Conservation (phyloP, 2,329 filamentous ascomycete species). For the Diaporthe caulivora region DNA sequence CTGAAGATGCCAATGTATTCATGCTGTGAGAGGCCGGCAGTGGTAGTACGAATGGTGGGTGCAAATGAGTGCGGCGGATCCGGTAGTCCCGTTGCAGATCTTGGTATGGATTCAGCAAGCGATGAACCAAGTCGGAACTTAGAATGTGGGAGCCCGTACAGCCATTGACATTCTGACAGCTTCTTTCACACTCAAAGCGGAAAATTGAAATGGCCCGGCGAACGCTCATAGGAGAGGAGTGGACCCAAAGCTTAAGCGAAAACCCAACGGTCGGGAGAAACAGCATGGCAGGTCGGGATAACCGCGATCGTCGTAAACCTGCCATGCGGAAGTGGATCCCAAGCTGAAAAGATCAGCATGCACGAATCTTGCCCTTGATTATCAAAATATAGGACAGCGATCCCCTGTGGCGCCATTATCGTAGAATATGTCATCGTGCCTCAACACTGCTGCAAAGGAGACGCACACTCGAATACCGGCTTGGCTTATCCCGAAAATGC, state of each 20-base stretch:
- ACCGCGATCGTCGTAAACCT: slow-evolving; percentile 10
- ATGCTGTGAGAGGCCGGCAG: not conserved
- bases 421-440: slow-evolving; percentile 9
- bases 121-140: slow-evolving; percentile 11
- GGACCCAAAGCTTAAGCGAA: slow-evolving; percentile 19
- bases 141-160: slow-evolving; percentile 10
- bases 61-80: slow-evolving; percentile 15
- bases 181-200: not conserved
- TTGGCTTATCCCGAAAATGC: not conserved
- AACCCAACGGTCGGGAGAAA: slow-evolving; percentile 13
- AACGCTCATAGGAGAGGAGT: not conserved
- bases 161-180: not conserved
- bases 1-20: slow-evolving; percentile 30
- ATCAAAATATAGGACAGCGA: slow-evolving; percentile 23
- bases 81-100: slow-evolving; percentile 31
- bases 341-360: slow-evolving; percentile 3
- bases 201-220: slow-evolving; percentile 16
- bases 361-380: slow-evolving; percentile 16
- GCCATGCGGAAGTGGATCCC: slow-evolving; percentile 14
- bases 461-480: not conserved
- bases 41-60: not conserved
- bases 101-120: slow-evolving; percentile 1
- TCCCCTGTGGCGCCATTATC: slow-evolving; percentile 16
- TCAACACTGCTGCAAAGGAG: not conserved
- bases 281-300: slow-evolving; percentile 22